Evolutionary conservation across 352 stramenopile genomes (phyloP).

Genomic region (Globisporangium orthogonon): DNA sequence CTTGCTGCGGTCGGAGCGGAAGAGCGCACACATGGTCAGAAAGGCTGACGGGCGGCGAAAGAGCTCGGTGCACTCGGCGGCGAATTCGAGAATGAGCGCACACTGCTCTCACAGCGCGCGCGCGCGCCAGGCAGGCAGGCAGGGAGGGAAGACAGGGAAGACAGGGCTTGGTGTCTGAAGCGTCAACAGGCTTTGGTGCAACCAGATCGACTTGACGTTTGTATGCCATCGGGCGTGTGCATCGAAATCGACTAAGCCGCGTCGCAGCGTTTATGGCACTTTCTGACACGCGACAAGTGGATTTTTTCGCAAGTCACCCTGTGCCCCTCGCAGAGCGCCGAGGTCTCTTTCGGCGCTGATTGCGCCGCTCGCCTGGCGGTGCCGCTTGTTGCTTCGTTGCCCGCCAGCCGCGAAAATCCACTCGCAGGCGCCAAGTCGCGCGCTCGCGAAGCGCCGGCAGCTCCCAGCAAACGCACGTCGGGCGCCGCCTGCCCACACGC

Average conservation of each 20-base stretch:
- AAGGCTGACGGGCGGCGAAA: too few species aligned
- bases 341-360: too few species aligned
- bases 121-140: too few species aligned
- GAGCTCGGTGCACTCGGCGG: neutral
- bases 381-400: too few species aligned
- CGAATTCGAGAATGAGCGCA: slow-evolving; percentile 3
- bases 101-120: too few species aligned
- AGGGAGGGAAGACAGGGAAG: neutral
- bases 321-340: too few species aligned
- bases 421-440: too few species aligned
- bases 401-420: too few species aligned
- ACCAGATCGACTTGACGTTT: neutral
- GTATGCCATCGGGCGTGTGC: neutral
- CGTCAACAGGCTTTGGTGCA: neutral
- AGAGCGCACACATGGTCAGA: slow-evolving; percentile 24
- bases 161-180: neutral
- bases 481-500: too few species aligned
- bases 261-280: neutral
- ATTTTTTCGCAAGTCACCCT: neutral
- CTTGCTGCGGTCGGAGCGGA: slow-evolving; percentile 15
- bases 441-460: too few species aligned
- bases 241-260: neutral
- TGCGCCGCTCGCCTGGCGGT: too few species aligned
- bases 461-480: too few species aligned
- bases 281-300: neutral